Percentiles rank a stretch among this genome's conserved stretches.
Evolutionary conservation across 2,329 filamentous ascomycete genomes (phyloP).

Genomic region (Cladosporium halotolerans): DNA sequence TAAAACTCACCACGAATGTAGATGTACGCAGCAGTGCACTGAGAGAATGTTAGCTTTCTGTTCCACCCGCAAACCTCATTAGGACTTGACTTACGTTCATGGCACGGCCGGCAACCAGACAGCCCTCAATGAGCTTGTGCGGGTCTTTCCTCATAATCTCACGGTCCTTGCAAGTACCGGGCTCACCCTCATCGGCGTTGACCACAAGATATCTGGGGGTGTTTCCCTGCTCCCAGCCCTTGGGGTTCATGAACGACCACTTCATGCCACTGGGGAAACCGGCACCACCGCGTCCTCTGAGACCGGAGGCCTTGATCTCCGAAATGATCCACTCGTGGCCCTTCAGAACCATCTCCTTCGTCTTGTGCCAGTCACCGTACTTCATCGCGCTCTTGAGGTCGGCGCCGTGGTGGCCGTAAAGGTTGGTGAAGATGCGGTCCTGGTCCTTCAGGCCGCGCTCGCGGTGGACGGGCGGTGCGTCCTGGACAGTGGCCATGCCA

Average conservation of each 20-base stretch:
- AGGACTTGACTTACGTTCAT: slow-evolving; percentile 61
- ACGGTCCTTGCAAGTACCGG: slow-evolving; percentile 97
- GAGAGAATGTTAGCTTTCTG: not conserved
- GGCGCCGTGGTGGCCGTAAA: slow-evolving; percentile 86
- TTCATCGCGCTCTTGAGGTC: slow-evolving; percentile 93
- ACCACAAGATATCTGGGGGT: slow-evolving; percentile 96
- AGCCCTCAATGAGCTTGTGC: slow-evolving; percentile 97
- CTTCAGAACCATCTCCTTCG: slow-evolving; percentile 95
- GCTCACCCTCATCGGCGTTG: slow-evolving; percentile 97
- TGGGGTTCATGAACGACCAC: slow-evolving; percentile 99
- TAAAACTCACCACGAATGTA: slow-evolving; percentile 99
- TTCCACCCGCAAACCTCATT: not conserved
- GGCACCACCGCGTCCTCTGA: slow-evolving; percentile 92
- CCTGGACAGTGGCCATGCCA: slow-evolving; percentile 57
- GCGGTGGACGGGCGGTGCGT: slow-evolving; percentile 52
- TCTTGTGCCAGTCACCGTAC: slow-evolving; percentile 99
- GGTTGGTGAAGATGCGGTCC: slow-evolving; percentile 98
- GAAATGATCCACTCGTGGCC: slow-evolving; percentile 98
- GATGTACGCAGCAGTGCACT: slow-evolving; percentile 91
- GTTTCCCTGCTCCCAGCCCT: slow-evolving; percentile 96
- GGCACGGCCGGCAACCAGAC: slow-evolving; percentile 86
- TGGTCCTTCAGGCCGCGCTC: slow-evolving; percentile 90
- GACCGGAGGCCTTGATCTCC: slow-evolving; percentile 92
- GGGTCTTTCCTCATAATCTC: slow-evolving; percentile 99
- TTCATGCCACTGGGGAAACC: slow-evolving; percentile 97